Base-by-base conservation (phyloP, 805 yeast genomes). In the Grigorovia yakushimaensis region DNA sequence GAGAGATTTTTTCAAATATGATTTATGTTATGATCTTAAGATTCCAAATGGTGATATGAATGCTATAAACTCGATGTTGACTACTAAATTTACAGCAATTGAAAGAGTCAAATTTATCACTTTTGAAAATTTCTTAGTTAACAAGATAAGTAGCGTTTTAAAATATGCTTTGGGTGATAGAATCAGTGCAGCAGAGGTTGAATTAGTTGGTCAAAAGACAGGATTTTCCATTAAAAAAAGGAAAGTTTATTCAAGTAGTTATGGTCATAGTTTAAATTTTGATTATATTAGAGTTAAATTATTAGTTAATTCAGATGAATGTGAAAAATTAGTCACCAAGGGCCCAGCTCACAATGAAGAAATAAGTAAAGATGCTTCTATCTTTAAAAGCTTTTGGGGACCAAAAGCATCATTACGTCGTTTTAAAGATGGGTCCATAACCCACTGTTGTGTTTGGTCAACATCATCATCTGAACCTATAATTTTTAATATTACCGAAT, bases 351-450 rank as follows among this genome's bases (percentile, higher is more conserved):
- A 81, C 52, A 77, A 77, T 38, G 73, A 76, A 38, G 84, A 78
- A 30, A 51, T 62, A 22, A 68, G 69, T 39, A 79, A 73, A 15
- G 78, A 68, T 23, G 77, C 81, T n/a, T 69, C 76, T 6, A 72
- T 74, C 47, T 93, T 93, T 69, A 78, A 84, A 54, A 68, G 77
- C 5, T 89, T 93, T 60, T 93, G 99, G 99, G 97, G 97, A 10
- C 60, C 76, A 9, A 82, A 78, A 54, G 80, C 95, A 0, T 86
- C 93, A 13, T 72, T 93, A 47, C 79, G 99, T 71, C 79, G 93
- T 62, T 93, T 91, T 70, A 88, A 86, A 60, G 96, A 93, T 66
- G 97, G 97, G 37, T 73, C 83, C 4, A 88, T 93, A 50, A 82
- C 79, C 51, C 94, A 93, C 66, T 85, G 95, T 62, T 94, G 93